Evolutionary conservation across 2,329 filamentous ascomycete species (phyloP).

Genomic region (Aureobasidium subglaciale): DNA sequence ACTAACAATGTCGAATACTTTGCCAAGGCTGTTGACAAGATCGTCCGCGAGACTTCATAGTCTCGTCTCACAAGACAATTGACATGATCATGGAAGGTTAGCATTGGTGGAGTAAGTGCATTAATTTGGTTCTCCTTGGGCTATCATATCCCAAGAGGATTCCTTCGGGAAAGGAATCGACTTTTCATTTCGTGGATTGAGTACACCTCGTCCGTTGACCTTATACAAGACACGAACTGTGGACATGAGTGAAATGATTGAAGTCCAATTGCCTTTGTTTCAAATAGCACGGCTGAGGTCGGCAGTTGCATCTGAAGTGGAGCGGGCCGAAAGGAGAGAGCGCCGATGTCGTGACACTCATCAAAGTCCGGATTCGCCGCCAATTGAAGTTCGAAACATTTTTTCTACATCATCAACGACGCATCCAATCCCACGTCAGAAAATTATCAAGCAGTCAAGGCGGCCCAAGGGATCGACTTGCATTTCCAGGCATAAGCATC

Average conservation of each 20-base stretch:
- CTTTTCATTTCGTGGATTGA: neutral
- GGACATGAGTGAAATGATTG: neutral
- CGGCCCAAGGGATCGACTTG: neutral
- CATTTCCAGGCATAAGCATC: neutral
- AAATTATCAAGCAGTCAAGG: neutral
- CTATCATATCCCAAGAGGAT: neutral
- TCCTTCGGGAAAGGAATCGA: constrained; percentile 3
- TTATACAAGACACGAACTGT: no score
- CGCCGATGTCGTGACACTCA: constrained; percentile 6
- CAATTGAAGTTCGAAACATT: constrained; percentile 1
- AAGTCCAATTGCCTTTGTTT: neutral
- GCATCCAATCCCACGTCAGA: neutral
- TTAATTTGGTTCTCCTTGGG: neutral
- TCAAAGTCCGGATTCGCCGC: constrained; percentile 7
- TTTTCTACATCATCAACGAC: neutral
- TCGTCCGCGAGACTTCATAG: constrained; percentile 52
- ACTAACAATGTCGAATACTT: constrained; percentile 89
- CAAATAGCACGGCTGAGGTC: neutral
- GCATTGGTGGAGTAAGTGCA: constrained; percentile 12
- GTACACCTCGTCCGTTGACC: neutral
- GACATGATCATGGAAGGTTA: neutral
- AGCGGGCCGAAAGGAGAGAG: constrained; percentile 1
- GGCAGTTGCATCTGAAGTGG: neutral
- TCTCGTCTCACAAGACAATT: neutral
- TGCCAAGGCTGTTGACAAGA: constrained; percentile 78